A percentile compares a stretch with the other conserved stretches of the same genome.
These are phyloP conservation scores for Wakefieldia striispora DNA, from an alignment of 768 basidiomycete genomes.

Conservation along the genomic window DNA sequence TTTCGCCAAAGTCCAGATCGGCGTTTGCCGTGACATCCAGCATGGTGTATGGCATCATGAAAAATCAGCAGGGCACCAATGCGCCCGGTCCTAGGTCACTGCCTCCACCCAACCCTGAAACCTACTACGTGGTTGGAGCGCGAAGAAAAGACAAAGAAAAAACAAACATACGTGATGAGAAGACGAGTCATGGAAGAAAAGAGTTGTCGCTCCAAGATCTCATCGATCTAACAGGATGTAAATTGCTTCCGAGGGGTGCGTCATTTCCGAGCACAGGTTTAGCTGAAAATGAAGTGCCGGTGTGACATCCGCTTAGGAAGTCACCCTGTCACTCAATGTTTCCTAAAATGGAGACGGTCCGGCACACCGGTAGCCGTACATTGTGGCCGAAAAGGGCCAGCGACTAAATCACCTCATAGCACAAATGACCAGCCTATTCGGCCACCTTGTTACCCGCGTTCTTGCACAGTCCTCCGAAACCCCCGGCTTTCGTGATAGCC, in stretches of 20 bases:
- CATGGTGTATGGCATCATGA: slow-evolving; percentile 5
- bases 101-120: not conserved
- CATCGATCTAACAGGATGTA: slow-evolving; percentile 9
- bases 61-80: slow-evolving; percentile 1
- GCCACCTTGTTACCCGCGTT: not conserved
- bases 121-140: too few relatives aligned
- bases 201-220: slow-evolving; percentile 9
- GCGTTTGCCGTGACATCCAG: slow-evolving; percentile 1
- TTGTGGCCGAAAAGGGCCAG: too few relatives aligned
- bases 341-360: slow-evolving; percentile 13
- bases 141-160: not conserved
- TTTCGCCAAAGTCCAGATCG: slow-evolving; percentile 3
- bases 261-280: slow-evolving; percentile 33
- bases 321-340: slow-evolving; percentile 29
- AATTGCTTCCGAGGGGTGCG: slow-evolving; percentile 12
- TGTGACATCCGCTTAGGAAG: slow-evolving; percentile 20
- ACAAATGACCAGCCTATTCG: slow-evolving; percentile 3
- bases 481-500: slow-evolving; percentile 57
- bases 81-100: not conserved
- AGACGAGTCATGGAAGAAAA: slow-evolving; percentile 1
- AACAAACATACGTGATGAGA: slow-evolving; percentile 9
- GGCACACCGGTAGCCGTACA: slow-evolving; percentile 10
- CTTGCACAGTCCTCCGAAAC: slow-evolving; percentile 31
- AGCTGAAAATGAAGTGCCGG: slow-evolving; percentile 20
- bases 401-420: too few relatives aligned